These are phyloP conservation scores for Phaeotremella skinneri DNA, from an alignment of 768 basidiomycete genomes.

Conservation along the genomic window DNA sequence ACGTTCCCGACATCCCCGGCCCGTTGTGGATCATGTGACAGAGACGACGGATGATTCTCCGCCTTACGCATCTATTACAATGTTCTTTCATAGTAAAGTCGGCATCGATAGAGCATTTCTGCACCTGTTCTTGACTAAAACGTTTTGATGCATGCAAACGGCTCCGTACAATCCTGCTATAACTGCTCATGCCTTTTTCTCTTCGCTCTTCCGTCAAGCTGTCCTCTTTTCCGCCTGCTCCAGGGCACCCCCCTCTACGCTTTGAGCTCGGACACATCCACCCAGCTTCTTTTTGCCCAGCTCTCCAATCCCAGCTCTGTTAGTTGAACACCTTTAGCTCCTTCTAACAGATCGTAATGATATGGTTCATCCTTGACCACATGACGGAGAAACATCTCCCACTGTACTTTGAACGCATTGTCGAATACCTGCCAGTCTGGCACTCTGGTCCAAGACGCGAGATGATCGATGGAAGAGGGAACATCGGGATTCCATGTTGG, in stretches of 20 bases:
- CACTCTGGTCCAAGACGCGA: constrained; percentile 21
- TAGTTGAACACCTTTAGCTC: constrained; percentile 24
- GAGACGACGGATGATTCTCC: no score
- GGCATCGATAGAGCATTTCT: no score
- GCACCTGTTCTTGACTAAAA: no score
- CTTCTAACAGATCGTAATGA: constrained; percentile 27
- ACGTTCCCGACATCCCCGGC: no score
- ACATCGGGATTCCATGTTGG: constrained; percentile 31
- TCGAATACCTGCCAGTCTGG: constrained; percentile 22
- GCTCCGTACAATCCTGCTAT: no score
- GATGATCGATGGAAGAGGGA: constrained; percentile 23
- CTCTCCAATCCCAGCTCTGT: constrained; percentile 23
- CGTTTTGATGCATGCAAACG: no score
- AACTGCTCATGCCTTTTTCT: no score
- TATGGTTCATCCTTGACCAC: constrained; percentile 29
- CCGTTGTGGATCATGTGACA: no score
- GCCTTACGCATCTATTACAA: no score
- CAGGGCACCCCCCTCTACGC: background rate
- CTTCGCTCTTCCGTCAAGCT: no score
- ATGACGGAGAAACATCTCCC: constrained; percentile 31
- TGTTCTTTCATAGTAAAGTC: no score
- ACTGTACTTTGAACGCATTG: constrained; percentile 32
- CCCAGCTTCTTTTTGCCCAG: constrained; percentile 21
- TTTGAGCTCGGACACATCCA: constrained; percentile 20
- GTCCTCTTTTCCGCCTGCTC: no score